A percentile compares a stretch with the other conserved stretches of the same genome.
Evolutionary conservation across 305 asterid genomes (phyloP).

Genomic region (Fraxinus latifolia): DNA sequence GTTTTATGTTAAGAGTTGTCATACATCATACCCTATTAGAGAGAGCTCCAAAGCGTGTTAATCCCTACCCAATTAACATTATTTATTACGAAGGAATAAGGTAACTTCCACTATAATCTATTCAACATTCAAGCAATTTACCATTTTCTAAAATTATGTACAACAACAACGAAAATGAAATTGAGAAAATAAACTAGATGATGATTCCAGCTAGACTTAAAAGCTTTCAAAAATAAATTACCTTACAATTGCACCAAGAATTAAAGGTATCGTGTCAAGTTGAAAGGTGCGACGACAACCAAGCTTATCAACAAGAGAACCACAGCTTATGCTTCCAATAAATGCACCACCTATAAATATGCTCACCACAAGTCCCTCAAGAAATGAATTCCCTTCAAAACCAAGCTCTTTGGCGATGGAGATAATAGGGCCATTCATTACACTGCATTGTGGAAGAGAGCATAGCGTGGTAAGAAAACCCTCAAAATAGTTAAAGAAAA

Average conservation of each 20-base stretch:
- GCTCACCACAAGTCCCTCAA: constrained; percentile 87
- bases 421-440: constrained; percentile 86
- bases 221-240: constrained; percentile 19
- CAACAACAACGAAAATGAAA: background rate
- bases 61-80: background rate
- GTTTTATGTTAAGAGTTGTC: background rate
- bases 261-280: constrained; percentile 70
- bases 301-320: constrained; percentile 68
- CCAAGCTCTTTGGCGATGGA: constrained; percentile 81
- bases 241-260: constrained; percentile 78
- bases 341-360: constrained; percentile 86
- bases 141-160: background rate
- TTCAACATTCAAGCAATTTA: background rate
- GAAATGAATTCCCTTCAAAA: constrained; percentile 72
- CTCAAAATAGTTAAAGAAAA: background rate
- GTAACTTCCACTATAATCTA: background rate
- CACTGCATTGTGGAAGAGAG: constrained; percentile 45
- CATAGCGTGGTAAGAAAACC: background rate
- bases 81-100: background rate
- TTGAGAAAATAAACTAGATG: background rate
- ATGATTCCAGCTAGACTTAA: background rate
- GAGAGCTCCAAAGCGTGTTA: background rate
- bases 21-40: background rate
- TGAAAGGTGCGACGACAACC: constrained; percentile 79
- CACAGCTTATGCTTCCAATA: constrained; percentile 70